phyloP scores from a whole-genome alignment of 495 filamentous ascomycete genomes.

The Elasticomyces elasticus region DNA sequence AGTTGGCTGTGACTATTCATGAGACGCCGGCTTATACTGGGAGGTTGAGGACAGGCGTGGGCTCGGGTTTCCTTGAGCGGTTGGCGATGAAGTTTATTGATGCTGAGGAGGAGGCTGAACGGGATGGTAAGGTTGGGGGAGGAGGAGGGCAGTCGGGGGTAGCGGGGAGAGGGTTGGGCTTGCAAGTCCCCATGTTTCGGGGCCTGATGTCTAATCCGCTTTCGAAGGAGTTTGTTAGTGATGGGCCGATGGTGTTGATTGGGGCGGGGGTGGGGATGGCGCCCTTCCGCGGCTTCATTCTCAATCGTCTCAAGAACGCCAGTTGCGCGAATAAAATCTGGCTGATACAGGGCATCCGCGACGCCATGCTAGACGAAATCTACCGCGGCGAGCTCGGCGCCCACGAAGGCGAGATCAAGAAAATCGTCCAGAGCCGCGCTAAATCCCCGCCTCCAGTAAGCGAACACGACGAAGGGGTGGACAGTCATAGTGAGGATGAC shows the following conservation, averaged over 20 bases:
- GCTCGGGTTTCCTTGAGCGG: conserved; percentile 70
- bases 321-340: conserved; percentile 99
- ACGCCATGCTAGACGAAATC: conserved; percentile 84
- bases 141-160: neutral
- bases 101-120: conserved; percentile 45
- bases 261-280: conserved; percentile 95
- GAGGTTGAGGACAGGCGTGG: conserved; percentile 32
- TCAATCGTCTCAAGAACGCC: conserved; percentile 84
- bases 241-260: conserved; percentile 95
- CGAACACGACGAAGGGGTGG: conserved; percentile 65
- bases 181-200: conserved; percentile 92
- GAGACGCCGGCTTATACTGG: conserved; percentile 64
- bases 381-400: conserved; percentile 96
- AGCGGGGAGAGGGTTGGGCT: conserved; percentile 36
- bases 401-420: conserved; percentile 83
- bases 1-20: conserved; percentile 90
- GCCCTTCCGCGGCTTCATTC: conserved; percentile 93
- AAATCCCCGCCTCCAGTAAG: conserved; percentile 44
- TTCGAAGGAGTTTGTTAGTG: conserved; percentile 74
- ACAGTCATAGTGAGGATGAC: conserved; percentile 23
- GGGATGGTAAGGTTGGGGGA: conserved; percentile 3
- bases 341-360: conserved; percentile 94
- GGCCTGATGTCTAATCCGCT: conserved; percentile 97
- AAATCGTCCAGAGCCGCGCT: conserved; percentile 73
- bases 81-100: conserved; percentile 60